These are phyloP conservation scores for Fusarium sp. DNA, from an alignment of 2,329 filamentous ascomycete genomes.

Conservation along the genomic window DNA sequence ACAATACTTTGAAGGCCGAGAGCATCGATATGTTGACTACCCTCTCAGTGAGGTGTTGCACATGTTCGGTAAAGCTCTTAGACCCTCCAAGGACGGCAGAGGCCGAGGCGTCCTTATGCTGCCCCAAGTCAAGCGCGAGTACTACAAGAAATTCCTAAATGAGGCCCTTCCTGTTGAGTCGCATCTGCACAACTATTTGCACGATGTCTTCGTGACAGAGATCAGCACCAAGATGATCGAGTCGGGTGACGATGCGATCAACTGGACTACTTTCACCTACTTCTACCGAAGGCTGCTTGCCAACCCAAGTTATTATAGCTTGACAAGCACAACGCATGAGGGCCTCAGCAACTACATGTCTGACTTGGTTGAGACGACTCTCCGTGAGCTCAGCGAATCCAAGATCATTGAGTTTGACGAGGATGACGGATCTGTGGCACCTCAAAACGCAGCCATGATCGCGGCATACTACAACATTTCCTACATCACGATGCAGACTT, in stretches of 20 bases:
- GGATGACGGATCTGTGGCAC: constrained; percentile 87
- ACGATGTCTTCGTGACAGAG: constrained; percentile 96
- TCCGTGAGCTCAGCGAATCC: constrained; percentile 89
- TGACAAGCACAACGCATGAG: constrained; percentile 89
- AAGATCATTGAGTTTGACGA: constrained; percentile 97
- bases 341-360: constrained; percentile 94
- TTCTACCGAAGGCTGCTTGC: constrained; percentile 95
- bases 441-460: constrained; percentile 97
- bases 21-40: constrained; percentile 98
- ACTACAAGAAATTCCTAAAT: constrained; percentile 98
- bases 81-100: constrained; percentile 79
- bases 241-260: constrained; percentile 95
- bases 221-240: constrained; percentile 96
- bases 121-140: constrained; percentile 91
- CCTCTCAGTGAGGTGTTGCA: constrained; percentile 92
- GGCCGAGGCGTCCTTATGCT: constrained; percentile 97
- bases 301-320: constrained; percentile 95
- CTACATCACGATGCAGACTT: constrained; percentile 99
- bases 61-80: constrained; percentile 95
- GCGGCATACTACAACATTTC: constrained; percentile 99
- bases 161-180: constrained; percentile 96
- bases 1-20: constrained; percentile 94
- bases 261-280: constrained; percentile 98
- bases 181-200: constrained; percentile 88
- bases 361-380: constrained; percentile 89